Evolutionary conservation across 352 stramenopile genomes (phyloP), one percentile per base, ranked within the genome.

Genomic region (Phytophthora megakarya): DNA sequence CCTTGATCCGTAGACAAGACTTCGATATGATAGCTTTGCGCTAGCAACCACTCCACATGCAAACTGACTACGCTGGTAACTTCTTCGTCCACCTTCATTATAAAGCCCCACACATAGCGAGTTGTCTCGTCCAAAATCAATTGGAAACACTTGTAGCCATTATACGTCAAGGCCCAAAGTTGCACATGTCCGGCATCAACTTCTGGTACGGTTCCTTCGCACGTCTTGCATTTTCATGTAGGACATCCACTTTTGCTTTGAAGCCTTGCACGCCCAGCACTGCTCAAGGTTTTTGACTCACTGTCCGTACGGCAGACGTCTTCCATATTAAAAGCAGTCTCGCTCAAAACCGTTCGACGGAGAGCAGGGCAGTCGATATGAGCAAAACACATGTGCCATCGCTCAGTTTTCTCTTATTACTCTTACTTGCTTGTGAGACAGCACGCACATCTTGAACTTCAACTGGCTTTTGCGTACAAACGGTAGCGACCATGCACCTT

Each of bases 311-410:
- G 5, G 9, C 26, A 32, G 9, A 32, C 9, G 4, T 16, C 37
- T 2, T 56, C 55, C 5, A 56, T 37, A 30, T 44, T 33, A 40
- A 54, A 13, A 0, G 7, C 55, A n/a, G 44, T 16, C 13, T 32
- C 9, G 9, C 56, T 11, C 23, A 5, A 9, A n/a, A 12, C 25
- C 55, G 56, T 56, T 50, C 15, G 55, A 9, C 9, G 44, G 18
- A 63, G 13, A 0, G 45, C 55, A 7, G 37, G 13, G 11, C 57
- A 64, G 19, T 57, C 44, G 12, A 64, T 33, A 30, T 64, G 55
- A 6, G 55, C 55, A 28, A 64, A 57, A 13, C 44, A 33, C 44
- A 64, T 57, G 19, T 57, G 23, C 45, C 55, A 64, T 12, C n/a
- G 25, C 13, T 28, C n/a, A n/a, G n/a, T n/a, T n/a, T n/a, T n/a